phyloP scores from a whole-genome alignment of 805 yeast species.

The Metschnikowia cerradonensis region DNA sequence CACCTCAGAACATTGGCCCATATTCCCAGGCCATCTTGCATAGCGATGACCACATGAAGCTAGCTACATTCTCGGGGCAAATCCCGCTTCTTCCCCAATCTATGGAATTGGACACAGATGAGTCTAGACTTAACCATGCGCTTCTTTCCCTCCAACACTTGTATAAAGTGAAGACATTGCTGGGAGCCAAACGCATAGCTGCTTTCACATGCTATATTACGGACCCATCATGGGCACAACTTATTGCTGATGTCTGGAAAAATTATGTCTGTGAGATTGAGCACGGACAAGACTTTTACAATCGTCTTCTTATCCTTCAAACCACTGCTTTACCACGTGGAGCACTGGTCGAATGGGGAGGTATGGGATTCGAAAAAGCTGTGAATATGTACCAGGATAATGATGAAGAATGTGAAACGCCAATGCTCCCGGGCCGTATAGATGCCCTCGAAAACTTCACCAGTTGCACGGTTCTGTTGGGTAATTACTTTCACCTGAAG shows the following conservation, averaged over 20 bases:
- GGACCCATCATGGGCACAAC: conserved; percentile 20
- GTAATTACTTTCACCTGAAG: conserved; percentile 2
- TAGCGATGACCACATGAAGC: conserved; percentile 30
- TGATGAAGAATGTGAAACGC: conserved; percentile 16
- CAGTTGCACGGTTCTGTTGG: conserved; percentile 5
- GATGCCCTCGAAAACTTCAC: conserved; percentile 3
- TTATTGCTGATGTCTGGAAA: conserved; percentile 43
- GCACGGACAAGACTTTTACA: conserved; percentile 16
- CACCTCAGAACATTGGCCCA: conserved; percentile 97
- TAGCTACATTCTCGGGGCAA: conserved; percentile 80
- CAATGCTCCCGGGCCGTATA: background rate
- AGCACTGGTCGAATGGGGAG: conserved; percentile 76
- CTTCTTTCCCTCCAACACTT: conserved; percentile 73
- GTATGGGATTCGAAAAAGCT: conserved; percentile 44
- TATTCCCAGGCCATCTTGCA: conserved; percentile 80
- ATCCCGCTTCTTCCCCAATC: conserved; percentile 75
- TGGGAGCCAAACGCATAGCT: conserved; percentile 43
- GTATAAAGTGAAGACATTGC: conserved; percentile 53
- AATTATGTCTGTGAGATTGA: conserved; percentile 27
- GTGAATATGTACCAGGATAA: conserved; percentile 37
- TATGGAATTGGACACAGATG: conserved; percentile 45
- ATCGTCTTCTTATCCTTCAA: conserved; percentile 47
- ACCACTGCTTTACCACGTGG: conserved; percentile 58
- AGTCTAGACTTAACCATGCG: conserved; percentile 27
- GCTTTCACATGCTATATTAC: conserved; percentile 56